A percentile compares a stretch with the other conserved stretches of the same genome.
Conservation (phyloP, 352 stramenopile species). For the Phytophthora rubi region DNA sequence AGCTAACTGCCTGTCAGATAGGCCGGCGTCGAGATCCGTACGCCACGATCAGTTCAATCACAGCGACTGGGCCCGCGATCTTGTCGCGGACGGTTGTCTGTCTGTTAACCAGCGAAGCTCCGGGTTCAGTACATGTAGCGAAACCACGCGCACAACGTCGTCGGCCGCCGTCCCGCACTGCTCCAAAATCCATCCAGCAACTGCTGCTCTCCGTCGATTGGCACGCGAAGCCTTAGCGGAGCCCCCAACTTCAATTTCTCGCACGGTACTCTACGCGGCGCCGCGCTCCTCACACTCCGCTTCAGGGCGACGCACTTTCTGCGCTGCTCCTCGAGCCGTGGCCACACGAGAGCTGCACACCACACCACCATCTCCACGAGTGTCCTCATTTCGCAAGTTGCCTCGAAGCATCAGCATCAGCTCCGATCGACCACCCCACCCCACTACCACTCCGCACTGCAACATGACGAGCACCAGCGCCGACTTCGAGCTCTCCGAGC, state of each 20-base stretch:
- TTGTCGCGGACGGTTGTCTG: slow-evolving; percentile 25
- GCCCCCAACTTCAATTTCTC: slow-evolving; percentile 38
- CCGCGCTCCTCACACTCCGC: slow-evolving; percentile 21
- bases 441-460: slow-evolving; percentile 6
- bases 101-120: slow-evolving; percentile 16
- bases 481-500: slow-evolving; percentile 81
- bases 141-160: slow-evolving; percentile 33
- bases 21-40: slow-evolving; percentile 23
- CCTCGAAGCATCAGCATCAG: slow-evolving; percentile 27
- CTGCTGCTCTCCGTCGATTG: slow-evolving; percentile 38
- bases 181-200: slow-evolving; percentile 30
- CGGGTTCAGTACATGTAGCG: slow-evolving; percentile 7
- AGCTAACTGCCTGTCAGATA: slow-evolving; percentile 32
- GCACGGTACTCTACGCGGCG: slow-evolving; percentile 29
- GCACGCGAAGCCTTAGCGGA: slow-evolving; percentile 36
- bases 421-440: slow-evolving; percentile 12
- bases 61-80: slow-evolving; percentile 12
- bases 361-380: slow-evolving; percentile 19
- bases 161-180: slow-evolving; percentile 15
- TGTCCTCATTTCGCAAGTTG: slow-evolving; percentile 47
- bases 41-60: slow-evolving; percentile 34
- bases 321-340: slow-evolving; percentile 16
- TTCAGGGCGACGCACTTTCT: slow-evolving; percentile 35
- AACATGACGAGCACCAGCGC: slow-evolving; percentile 54
- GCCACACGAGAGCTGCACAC: slow-evolving; percentile 25